Evolutionary conservation across 179 eudicot genomes (phyloP), one percentile per base, ranked within the genome.

Genomic region (Amaranthus tricolor): DNA sequence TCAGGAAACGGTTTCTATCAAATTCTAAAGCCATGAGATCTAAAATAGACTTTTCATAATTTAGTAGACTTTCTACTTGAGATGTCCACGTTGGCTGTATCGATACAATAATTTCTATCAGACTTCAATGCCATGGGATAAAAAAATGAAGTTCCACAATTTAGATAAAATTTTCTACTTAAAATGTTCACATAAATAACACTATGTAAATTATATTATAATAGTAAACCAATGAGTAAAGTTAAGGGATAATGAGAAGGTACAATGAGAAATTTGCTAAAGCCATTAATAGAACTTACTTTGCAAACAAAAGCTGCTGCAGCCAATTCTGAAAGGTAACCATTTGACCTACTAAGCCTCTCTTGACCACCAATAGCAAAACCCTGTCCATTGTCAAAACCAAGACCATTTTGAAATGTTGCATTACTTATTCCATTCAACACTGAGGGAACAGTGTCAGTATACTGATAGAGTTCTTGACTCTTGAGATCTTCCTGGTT

Each of bases 291-390:
- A 65, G 60, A 54, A 82, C 97, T 90, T 87, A 94, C 99, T 84
- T 94, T 86, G 89, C 99, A 95, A n/a, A 93, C 99, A 87, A 88
- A 95, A 78, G 99, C 96, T 74, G 97, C 99, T 73, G 97, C 99
- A 84, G 99, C 99, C 86, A 95, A 83, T 77, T 95, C 99, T 19
- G 99, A 90, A 64, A 95, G 86, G 82, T 92, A 92, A 71, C 94
- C 96, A 80, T 90, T 89, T 63, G 75, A 78, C 68, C 96, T 77
- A 77, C 95, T 89, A 68, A 90, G 85, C 74, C 91, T 89, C 82
- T 95, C 99, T 79, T 89, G 91, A 66, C 96, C 95, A 66, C 99
- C 99, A 75, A 95, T 90, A 58, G 99, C 99, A 86, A 95, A 95
- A 55, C 99, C 99, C 74, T 89, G 96, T 55, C 91, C 95, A 81